Evolutionary conservation across 345 rosid genomes (phyloP), one percentile per base, ranked within the genome.

Genomic region (Passiflora organensis): DNA sequence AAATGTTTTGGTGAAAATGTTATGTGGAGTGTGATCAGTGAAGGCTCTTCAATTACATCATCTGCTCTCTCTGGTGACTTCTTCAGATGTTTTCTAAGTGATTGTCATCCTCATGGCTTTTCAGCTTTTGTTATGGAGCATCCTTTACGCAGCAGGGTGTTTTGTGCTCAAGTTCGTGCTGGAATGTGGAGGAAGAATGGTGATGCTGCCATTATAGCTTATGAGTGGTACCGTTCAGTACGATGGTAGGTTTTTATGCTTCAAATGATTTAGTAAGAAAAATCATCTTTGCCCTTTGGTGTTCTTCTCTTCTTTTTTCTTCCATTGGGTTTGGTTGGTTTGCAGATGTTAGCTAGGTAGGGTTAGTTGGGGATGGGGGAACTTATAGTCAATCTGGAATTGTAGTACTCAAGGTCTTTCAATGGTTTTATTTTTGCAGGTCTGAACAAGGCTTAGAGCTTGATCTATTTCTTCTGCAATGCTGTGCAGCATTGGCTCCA

Each of bases 141-240:
- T 75, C 89, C 91, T 55, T 67, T 93, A 46, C 99, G 86, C 45
- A 71, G 80, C 61, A 82, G 94, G 82, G 99, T 81, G 23, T 93
- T 93, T 58, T 86, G 87, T 74, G 85, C 99, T 24, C 79, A 93
- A 63, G 87, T 93, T 66, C 81, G 69, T 55, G 94, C 95, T 61
- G 95, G 95, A 74, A 86, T 89, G 96, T 93, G 99, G 99, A 82
- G 76, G 65, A 93, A 76, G 84, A 88, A 93, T 71, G 95, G 81
- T 51, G 96, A 93, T 67, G 64, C 83, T 68, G 89, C 91, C 43
- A 28, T 77, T 66, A 62, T 83, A 58, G 72, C 82, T 66, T 72
- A 69, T 53, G 91, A 89, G 58, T 88, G 82, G 87, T 89, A 88
- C 59, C 89, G 86, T 52, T 81, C 96, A 47, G 86, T 67, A 65